These are phyloP conservation scores for Danielozyma ontarioensis DNA, from an alignment of 805 yeast genomes.

Conservation along the genomic window DNA sequence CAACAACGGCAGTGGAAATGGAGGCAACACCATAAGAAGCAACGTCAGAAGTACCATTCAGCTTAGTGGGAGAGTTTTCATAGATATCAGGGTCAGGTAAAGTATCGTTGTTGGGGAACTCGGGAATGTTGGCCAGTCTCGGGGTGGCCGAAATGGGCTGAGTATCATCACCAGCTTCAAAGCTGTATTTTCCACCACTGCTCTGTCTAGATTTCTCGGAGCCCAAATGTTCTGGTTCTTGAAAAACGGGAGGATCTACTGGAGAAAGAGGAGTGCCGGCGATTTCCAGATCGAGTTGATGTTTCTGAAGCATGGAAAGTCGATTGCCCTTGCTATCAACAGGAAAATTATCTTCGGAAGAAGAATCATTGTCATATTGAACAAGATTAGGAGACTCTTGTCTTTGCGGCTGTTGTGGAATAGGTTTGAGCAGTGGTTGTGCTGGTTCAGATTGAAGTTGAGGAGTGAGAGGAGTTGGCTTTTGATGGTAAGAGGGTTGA, in stretches of 20 bases:
- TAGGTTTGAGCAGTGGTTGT: too few relatives aligned
- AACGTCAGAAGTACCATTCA: neutral
- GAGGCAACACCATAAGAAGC: slow-evolving; percentile 1
- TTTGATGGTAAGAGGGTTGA: neutral
- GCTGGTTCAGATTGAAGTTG: too few relatives aligned
- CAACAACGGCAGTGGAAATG: slow-evolving; percentile 2
- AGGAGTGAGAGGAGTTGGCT: neutral
- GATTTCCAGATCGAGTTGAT: slow-evolving; percentile 19
- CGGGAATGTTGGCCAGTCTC: slow-evolving; percentile 1
- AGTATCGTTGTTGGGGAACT: neutral
- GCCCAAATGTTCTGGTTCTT: neutral
- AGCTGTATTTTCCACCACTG: slow-evolving; percentile 23
- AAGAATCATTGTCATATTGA: slow-evolving; percentile 21
- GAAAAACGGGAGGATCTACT: neutral
- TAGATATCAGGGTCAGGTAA: slow-evolving; percentile 5
- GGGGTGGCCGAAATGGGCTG: slow-evolving; percentile 27
- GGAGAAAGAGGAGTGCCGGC: neutral
- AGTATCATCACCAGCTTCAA: slow-evolving; percentile 37
- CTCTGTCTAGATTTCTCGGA: neutral
- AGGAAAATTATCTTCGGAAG: slow-evolving; percentile 25
- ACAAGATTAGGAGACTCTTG: slow-evolving; percentile 32
- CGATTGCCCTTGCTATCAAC: slow-evolving; percentile 16
- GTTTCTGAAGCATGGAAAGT: slow-evolving; percentile 28
- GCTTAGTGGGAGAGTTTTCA: slow-evolving; percentile 3
- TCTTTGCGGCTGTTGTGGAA: neutral